These are phyloP conservation scores for Aspergillus flavus DNA, from an alignment of 2,329 filamentous ascomycete species.

Conservation along the genomic window DNA sequence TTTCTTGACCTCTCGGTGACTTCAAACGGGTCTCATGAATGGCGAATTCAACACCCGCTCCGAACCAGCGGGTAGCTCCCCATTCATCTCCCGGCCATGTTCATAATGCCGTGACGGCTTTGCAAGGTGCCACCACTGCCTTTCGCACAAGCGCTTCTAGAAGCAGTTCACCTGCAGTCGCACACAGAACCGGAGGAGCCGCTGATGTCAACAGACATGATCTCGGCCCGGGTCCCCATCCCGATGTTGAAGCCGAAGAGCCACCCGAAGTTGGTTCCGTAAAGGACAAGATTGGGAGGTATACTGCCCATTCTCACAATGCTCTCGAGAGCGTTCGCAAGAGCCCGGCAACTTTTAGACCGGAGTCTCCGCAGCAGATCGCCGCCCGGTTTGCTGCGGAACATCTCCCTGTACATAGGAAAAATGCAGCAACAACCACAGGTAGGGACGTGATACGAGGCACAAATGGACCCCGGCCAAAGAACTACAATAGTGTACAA, in stretches of 20 bases:
- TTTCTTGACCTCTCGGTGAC: background rate
- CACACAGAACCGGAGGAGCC: conserved; percentile 20
- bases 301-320: conserved; percentile 28
- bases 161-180: conserved; percentile 19
- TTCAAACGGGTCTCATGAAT: conserved; percentile 30
- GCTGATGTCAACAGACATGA: conserved; percentile 22
- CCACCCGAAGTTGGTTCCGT: conserved; percentile 40
- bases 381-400: conserved; percentile 39
- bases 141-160: conserved; percentile 32
- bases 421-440: conserved; percentile 14
- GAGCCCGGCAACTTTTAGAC: conserved; percentile 17
- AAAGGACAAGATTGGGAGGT: conserved; percentile 41
- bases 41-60: conserved; percentile 31
- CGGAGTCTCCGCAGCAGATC: conserved; percentile 32
- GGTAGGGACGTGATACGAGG: conserved; percentile 4
- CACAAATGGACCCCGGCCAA: conserved; percentile 11
- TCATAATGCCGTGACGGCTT: conserved; percentile 26
- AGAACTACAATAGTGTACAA: conserved; percentile 14
- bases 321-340: conserved; percentile 17
- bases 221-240: conserved; percentile 12
- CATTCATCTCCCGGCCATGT: conserved; percentile 27
- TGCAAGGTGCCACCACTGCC: conserved; percentile 42
- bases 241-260: conserved; percentile 24
- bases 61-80: conserved; percentile 32
- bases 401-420: conserved; percentile 27